Conservation (phyloP, 345 rosid genomes). For the Eutrema japonicum region DNA sequence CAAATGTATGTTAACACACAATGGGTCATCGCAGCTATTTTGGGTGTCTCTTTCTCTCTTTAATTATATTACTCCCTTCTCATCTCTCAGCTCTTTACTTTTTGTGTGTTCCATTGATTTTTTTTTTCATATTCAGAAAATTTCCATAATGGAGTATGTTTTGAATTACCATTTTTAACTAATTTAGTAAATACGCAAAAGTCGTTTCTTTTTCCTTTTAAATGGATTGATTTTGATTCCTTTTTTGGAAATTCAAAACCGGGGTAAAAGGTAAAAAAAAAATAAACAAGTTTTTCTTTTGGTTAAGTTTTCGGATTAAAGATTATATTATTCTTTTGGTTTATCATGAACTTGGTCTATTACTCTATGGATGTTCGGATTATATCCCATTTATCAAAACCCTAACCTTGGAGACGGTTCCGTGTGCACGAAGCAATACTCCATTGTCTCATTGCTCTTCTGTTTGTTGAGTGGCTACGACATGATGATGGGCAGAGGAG, state of each 20-base stretch:
- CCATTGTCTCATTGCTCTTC: too few species aligned
- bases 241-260: background rate
- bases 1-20: too few species aligned
- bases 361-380: background rate
- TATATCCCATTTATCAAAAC: background rate
- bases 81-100: background rate
- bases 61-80: constrained; percentile 13
- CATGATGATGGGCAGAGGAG: too few species aligned
- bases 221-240: background rate
- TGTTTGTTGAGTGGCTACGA: too few species aligned
- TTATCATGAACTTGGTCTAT: background rate
- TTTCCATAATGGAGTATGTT: background rate
- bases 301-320: background rate
- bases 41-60: background rate
- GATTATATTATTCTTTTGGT: too few species aligned
- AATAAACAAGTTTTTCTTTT: background rate
- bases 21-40: too few species aligned
- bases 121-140: background rate
- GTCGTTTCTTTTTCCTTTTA: background rate
- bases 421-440: too few species aligned
- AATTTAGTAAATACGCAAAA: background rate
- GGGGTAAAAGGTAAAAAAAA: background rate
- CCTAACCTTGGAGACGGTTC: background rate
- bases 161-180: constrained; percentile 6
- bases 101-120: background rate